These are phyloP conservation scores for Cadophora luteo-olivacea DNA, from an alignment of 2,329 filamentous ascomycete genomes.

Conservation along the genomic window DNA sequence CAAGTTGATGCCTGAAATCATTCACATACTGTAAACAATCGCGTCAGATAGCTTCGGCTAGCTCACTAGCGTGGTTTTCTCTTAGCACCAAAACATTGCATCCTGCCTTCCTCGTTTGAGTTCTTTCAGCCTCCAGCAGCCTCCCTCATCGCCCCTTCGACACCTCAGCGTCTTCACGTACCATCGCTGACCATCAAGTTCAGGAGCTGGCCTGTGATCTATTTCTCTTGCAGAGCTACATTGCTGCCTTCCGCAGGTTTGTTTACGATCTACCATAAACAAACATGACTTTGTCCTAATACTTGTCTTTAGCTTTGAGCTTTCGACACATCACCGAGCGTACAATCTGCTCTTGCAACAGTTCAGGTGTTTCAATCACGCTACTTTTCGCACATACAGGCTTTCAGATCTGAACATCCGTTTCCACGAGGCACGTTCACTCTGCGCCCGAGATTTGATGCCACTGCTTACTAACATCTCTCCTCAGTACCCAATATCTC, in stretches of 20 bases:
- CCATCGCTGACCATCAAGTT: not conserved
- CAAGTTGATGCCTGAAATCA: not conserved
- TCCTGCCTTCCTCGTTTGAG: not conserved
- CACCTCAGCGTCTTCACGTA: not conserved
- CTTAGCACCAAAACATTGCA: not conserved
- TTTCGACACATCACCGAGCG: not conserved
- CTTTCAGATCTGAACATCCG: not conserved
- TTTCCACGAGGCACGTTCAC: not conserved
- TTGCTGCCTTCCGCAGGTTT: not conserved
- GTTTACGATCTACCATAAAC: not conserved
- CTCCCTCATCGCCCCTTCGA: not conserved
- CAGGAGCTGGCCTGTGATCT: not conserved
- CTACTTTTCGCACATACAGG: not conserved
- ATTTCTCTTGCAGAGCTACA: not conserved
- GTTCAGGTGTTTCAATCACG: not conserved
- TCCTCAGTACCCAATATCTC: not conserved
- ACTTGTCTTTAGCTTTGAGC: not conserved
- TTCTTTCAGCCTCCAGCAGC: not conserved
- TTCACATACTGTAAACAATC: not conserved
- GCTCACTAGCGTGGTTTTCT: not conserved
- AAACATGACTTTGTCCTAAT: not conserved
- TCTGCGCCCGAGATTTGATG: not conserved
- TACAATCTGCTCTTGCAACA: not conserved
- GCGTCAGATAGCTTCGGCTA: not conserved
- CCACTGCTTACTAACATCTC: not conserved